A percentile compares a stretch with the other conserved stretches of the same genome.
phyloP scores from a whole-genome alignment of 352 stramenopile genomes.

The Globisporangium rhizosaccharum region DNA sequence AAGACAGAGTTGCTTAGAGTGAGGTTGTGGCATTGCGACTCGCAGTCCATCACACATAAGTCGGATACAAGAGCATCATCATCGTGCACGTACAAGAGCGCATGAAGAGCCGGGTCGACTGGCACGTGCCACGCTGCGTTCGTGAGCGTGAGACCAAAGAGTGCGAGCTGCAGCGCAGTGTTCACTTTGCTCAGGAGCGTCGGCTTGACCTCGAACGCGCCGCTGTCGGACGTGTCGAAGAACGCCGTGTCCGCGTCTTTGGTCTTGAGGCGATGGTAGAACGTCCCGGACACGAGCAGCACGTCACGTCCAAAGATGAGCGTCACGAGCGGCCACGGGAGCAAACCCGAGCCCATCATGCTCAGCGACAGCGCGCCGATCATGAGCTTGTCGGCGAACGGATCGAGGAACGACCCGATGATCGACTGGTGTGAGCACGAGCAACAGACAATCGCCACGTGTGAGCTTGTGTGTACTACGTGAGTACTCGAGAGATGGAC shows the following conservation, averaged over 20 bases:
- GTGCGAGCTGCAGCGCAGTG: conserved; percentile 69
- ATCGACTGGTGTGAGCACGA: conserved; percentile 34
- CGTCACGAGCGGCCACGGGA: conserved; percentile 54
- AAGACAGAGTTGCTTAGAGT: conserved; percentile 1
- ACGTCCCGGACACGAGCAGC: conserved; percentile 68
- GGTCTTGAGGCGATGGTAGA: conserved; percentile 72
- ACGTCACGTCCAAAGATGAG: conserved; percentile 73
- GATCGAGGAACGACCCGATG: conserved; percentile 76
- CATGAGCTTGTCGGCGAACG: conserved; percentile 79
- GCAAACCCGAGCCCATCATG: conserved; percentile 60
- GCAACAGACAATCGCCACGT: neutral
- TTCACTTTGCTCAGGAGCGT: conserved; percentile 76
- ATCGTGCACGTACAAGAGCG: conserved; percentile 53
- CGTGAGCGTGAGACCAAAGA: conserved; percentile 67
- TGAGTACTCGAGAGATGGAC: neutral
- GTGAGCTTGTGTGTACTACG: too few species aligned
- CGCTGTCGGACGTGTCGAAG: conserved; percentile 73
- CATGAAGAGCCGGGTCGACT: conserved; percentile 38
- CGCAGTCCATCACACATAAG: neutral
- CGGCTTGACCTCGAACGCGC: conserved; percentile 66
- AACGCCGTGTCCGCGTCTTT: conserved; percentile 63
- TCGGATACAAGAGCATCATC: neutral
- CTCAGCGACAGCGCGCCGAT: conserved; percentile 70
- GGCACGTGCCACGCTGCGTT: conserved; percentile 73
- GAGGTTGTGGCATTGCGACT: neutral